Percentiles rank a stretch among this genome's conserved stretches.
Conservation (phyloP, 306 rosid species). For the Sesbania bispinosa region DNA sequence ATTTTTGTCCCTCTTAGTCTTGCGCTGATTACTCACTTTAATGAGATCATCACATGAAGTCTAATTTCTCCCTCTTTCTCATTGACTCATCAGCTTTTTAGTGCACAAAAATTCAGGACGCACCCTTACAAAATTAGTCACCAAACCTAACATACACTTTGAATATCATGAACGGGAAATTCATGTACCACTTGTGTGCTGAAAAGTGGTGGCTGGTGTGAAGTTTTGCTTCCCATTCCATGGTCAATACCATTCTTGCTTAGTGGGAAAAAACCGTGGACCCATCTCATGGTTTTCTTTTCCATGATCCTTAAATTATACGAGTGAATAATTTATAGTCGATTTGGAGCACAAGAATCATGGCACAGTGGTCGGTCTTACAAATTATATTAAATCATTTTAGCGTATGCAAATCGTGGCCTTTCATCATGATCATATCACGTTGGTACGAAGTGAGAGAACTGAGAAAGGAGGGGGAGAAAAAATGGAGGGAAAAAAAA, state of each 20-base stretch:
- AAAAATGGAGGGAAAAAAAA: no score
- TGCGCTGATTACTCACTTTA: slow-evolving; percentile 24
- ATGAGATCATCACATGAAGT: background rate
- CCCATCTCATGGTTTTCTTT: slow-evolving; percentile 12
- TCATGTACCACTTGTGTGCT: background rate
- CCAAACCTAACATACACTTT: background rate
- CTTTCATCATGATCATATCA: no score
- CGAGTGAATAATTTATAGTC: background rate
- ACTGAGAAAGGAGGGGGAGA: no score
- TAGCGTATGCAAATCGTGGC: background rate
- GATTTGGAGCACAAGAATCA: slow-evolving; percentile 2
- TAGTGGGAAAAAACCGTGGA: slow-evolving; percentile 21
- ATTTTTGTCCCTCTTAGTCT: background rate
- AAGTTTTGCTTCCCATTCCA: slow-evolving; percentile 17
- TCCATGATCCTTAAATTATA: background rate
- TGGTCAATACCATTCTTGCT: slow-evolving; percentile 22
- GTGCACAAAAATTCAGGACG: background rate
- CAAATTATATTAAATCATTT: background rate
- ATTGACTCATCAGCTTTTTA: background rate
- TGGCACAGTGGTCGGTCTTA: background rate
- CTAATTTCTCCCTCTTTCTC: slow-evolving; percentile 5
- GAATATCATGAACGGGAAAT: background rate
- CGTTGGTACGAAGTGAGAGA: no score
- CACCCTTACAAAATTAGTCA: background rate
- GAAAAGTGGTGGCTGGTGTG: background rate